Percentiles rank a stretch among this genome's conserved stretches.
Evolutionary conservation across 1,139 yeast species (phyloP).

Genomic region (Keqinozyma sinolaborantium): DNA sequence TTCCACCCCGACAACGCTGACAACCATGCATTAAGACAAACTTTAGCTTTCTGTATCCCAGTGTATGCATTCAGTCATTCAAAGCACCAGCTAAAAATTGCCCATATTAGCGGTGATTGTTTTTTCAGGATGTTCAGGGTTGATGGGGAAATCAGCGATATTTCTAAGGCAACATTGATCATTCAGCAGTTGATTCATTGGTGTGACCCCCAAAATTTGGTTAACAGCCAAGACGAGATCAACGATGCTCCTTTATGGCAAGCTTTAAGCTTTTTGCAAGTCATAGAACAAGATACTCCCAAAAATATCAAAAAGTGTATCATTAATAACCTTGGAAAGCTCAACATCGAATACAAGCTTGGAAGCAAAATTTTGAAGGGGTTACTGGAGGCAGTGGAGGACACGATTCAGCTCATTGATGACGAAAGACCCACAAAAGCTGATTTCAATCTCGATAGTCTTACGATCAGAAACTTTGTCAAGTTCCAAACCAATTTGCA

Average conservation of each 20-base stretch:
- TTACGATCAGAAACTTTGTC: conserved; percentile 44
- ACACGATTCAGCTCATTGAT: conserved; percentile 25
- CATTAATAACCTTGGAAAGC: conserved; percentile 48
- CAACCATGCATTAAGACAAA: conserved; percentile 73
- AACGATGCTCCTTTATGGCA: conserved; percentile 47
- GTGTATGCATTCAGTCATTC: conserved; percentile 82
- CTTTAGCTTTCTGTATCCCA: conserved; percentile 84
- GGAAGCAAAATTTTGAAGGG: conserved; percentile 30
- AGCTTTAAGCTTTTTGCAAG: conserved; percentile 52
- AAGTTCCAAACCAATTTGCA: conserved; percentile 34
- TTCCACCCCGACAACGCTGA: conserved; percentile 64
- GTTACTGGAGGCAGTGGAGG: conserved; percentile 29
- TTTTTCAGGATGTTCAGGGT: conserved; percentile 52
- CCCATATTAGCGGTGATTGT: conserved; percentile 65
- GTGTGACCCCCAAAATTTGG: conserved; percentile 80
- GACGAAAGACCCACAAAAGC: conserved; percentile 17
- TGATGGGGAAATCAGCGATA: conserved; percentile 14
- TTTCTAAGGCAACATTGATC: conserved; percentile 41
- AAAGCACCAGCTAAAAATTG: conserved; percentile 67
- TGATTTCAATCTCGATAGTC: conserved; percentile 38
- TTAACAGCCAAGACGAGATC: conserved; percentile 41
- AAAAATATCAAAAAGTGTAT: conserved; percentile 56
- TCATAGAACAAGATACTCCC: conserved; percentile 48
- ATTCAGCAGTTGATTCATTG: conserved; percentile 76
- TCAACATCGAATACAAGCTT: conserved; percentile 30